A percentile compares a stretch with the other conserved stretches of the same genome.
phyloP scores from a whole-genome alignment of 495 filamentous ascomycete genomes.

The Penicillium lagena region DNA sequence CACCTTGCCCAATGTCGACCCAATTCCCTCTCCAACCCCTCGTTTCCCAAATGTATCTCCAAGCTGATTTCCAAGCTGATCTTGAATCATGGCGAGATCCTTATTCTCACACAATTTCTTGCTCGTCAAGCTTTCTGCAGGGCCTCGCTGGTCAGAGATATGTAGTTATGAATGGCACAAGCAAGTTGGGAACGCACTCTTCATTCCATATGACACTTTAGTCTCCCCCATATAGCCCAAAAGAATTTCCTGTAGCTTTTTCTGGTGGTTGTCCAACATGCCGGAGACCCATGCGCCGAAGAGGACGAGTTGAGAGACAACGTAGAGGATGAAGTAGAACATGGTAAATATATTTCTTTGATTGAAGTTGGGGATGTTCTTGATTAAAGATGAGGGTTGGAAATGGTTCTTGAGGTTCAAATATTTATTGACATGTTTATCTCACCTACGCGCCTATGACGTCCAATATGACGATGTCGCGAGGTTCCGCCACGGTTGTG shows the following conservation, averaged over 20 bases:
- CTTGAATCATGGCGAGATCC: constrained; percentile 29
- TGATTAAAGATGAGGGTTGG: no score
- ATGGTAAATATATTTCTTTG: constrained; percentile 2
- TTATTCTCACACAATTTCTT: constrained; percentile 29
- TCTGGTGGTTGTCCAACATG: constrained; percentile 27
- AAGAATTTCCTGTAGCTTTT: constrained; percentile 36
- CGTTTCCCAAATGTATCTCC: constrained; percentile 17
- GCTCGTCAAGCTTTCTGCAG: constrained; percentile 19
- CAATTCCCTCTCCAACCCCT: constrained; percentile 14
- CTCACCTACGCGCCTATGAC: constrained; percentile 9
- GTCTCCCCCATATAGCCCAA: constrained; percentile 49
- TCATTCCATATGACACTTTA: constrained; percentile 33
- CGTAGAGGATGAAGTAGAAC: constrained; percentile 19
- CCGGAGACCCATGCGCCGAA: constrained; percentile 29
- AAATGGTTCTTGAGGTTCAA: no score
- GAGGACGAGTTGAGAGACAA: constrained; percentile 13
- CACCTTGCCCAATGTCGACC: constrained; percentile 17
- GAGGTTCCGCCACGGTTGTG: no score
- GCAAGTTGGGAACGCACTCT: constrained; percentile 16
- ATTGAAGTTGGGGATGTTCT: neutral
- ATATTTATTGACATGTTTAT: neutral
- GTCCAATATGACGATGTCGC: constrained; percentile 13
- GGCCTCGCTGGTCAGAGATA: no score
- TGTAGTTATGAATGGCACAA: neutral
- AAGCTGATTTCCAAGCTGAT: constrained; percentile 22